Evolutionary conservation across 345 rosid genomes (phyloP).

Genomic region (Rubroshorea leprosula): DNA sequence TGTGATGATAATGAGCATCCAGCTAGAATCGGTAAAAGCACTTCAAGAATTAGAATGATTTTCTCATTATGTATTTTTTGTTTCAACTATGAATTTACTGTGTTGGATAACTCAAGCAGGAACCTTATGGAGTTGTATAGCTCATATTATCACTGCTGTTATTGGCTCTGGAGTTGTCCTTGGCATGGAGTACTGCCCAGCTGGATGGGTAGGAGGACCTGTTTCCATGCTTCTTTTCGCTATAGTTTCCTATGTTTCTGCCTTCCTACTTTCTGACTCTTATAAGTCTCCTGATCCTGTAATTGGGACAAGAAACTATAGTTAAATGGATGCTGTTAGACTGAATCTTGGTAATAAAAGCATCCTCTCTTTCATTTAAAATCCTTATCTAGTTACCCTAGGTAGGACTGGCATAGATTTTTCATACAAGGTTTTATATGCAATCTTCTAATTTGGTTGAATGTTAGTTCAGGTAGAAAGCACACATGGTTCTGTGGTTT

Average conservation of each 20-base stretch:
- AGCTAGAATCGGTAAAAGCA: conserved; percentile 34
- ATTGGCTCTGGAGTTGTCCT: conserved; percentile 52
- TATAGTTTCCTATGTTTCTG: too few relatives aligned
- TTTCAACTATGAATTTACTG: conserved; percentile 3
- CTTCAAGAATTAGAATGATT: neutral
- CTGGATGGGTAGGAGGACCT: conserved; percentile 30
- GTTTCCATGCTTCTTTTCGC: neutral
- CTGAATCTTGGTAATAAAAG: neutral
- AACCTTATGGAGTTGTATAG: conserved; percentile 47
- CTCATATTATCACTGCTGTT: conserved; percentile 49
- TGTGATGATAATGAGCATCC: conserved; percentile 39
- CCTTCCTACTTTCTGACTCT: too few relatives aligned
- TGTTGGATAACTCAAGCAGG: conserved; percentile 32
- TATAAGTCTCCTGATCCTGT: too few relatives aligned
- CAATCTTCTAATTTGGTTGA: conserved; percentile 14
- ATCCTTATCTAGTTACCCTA: neutral
- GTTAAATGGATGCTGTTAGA: too few relatives aligned
- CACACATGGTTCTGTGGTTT: conserved; percentile 52
- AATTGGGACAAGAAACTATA: too few relatives aligned
- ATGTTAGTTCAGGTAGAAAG: conserved; percentile 39
- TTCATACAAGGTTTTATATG: neutral
- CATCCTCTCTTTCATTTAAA: too few relatives aligned
- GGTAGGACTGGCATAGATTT: neutral
- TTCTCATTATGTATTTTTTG: neutral
- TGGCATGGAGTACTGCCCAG: conserved; percentile 47